These are phyloP conservation scores for Penicillium sp. DNA, from an alignment of 2,329 filamentous ascomycete species.

Conservation along the genomic window DNA sequence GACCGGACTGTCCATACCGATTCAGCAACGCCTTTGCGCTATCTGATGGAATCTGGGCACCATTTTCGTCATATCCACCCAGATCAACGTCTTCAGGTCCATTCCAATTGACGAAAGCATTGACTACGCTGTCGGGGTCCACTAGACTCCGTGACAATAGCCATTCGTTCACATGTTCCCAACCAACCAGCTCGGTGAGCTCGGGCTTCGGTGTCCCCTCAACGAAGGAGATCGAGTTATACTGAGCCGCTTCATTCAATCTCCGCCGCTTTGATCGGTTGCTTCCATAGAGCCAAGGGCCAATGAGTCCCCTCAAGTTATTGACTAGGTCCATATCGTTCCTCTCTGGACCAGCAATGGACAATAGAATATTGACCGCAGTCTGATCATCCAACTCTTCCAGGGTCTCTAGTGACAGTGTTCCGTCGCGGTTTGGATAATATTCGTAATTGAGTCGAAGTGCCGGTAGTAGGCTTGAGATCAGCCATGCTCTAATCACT, in stretches of 20 bases:
- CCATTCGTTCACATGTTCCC: slow-evolving; percentile 63
- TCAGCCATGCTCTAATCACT: slow-evolving; percentile 59
- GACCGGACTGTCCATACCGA: slow-evolving; percentile 59
- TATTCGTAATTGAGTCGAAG: slow-evolving; percentile 64
- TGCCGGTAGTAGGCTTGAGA: slow-evolving; percentile 60
- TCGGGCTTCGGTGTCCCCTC: slow-evolving; percentile 19
- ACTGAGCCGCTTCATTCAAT: slow-evolving; percentile 36
- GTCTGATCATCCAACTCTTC: slow-evolving; percentile 53
- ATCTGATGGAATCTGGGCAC: slow-evolving; percentile 45
- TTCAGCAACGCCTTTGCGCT: slow-evolving; percentile 43
- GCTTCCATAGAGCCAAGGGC: slow-evolving; percentile 64
- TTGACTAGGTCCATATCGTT: slow-evolving; percentile 46
- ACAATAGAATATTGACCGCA: slow-evolving; percentile 57
- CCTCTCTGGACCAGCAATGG: slow-evolving; percentile 38
- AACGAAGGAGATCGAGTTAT: slow-evolving; percentile 29
- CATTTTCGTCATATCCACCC: slow-evolving; percentile 52
- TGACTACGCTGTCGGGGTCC: slow-evolving; percentile 52
- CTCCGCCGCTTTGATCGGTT: slow-evolving; percentile 56
- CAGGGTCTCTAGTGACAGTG: slow-evolving; percentile 52
- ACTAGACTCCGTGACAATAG: slow-evolving; percentile 54
- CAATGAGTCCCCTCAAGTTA: slow-evolving; percentile 60
- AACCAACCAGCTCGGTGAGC: slow-evolving; percentile 42
- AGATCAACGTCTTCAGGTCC: slow-evolving; percentile 62
- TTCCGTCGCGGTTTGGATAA: slow-evolving; percentile 52
- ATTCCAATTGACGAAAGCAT: slow-evolving; percentile 58